These are phyloP conservation scores for Penicillium freii DNA, from an alignment of 2,329 filamentous ascomycete species.

Conservation along the genomic window DNA sequence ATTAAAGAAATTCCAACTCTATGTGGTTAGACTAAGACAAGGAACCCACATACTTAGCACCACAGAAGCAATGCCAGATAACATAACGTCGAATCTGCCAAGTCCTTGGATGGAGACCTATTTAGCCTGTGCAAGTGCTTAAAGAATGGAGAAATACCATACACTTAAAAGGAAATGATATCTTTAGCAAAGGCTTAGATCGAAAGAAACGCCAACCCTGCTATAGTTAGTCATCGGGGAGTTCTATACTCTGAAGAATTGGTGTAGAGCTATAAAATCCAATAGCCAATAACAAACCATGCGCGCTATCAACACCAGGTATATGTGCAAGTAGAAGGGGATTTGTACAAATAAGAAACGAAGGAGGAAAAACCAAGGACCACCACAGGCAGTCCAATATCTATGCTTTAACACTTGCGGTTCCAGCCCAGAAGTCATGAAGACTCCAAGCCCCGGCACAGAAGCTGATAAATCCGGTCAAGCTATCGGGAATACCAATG, in stretches of 20 bases:
- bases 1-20: too few relatives aligned
- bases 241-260: background rate
- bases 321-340: conserved; percentile 10
- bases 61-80: background rate
- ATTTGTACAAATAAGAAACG: conserved; percentile 6
- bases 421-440: conserved; percentile 47
- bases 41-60: background rate
- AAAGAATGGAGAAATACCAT: background rate
- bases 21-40: background rate
- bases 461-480: conserved; percentile 59
- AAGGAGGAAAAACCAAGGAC: background rate
- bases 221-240: background rate
- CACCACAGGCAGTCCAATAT: background rate
- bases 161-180: background rate
- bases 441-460: conserved; percentile 49
- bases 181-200: background rate
- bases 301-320: conserved; percentile 2
- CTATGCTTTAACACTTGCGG: conserved; percentile 35
- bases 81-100: background rate
- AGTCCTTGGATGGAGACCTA: background rate
- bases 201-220: background rate
- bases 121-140: background rate
- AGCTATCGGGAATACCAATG: conserved; percentile 55
- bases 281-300: background rate
- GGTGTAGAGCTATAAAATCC: conserved; percentile 11